Percentiles rank a stretch among this genome's conserved stretches.
These are phyloP conservation scores for Mycosphaerella sp. DNA, from an alignment of 2,329 filamentous ascomycete species.

Conservation along the genomic window DNA sequence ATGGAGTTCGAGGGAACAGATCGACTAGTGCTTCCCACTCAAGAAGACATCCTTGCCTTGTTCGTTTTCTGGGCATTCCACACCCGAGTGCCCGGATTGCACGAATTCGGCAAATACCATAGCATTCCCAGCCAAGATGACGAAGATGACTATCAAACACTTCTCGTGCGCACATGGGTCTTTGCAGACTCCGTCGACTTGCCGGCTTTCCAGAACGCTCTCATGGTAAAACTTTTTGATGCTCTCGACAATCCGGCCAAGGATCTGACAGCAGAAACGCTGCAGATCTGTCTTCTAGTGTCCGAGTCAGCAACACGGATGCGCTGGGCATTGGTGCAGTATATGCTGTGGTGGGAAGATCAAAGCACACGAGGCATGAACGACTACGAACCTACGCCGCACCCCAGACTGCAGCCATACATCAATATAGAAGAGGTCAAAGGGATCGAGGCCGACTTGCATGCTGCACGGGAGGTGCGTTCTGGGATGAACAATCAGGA, in stretches of 20 bases:
- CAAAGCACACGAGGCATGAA: neutral
- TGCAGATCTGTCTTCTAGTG: conserved; percentile 2
- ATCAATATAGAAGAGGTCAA: conserved; percentile 1
- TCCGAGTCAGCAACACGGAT: conserved; percentile 1
- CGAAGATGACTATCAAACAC: conserved; percentile 5
- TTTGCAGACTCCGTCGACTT: conserved; percentile 8
- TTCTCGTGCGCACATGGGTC: conserved; percentile 4
- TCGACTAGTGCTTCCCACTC: neutral
- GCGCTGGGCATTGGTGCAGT: conserved; percentile 4
- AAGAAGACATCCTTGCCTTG: conserved; percentile 2
- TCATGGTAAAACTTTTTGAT: conserved; percentile 3
- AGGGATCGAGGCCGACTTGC: conserved; percentile 1
- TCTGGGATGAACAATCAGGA: neutral
- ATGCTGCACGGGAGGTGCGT: neutral
- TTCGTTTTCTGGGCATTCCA: conserved; percentile 6
- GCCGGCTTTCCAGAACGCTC: conserved; percentile 2
- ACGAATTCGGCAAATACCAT: conserved; percentile 1
- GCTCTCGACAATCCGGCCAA: conserved; percentile 2
- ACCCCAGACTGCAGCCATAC: neutral
- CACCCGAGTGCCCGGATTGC: neutral
- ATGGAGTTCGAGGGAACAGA: conserved; percentile 1
- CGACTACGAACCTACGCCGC: neutral
- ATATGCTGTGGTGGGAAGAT: conserved; percentile 9
- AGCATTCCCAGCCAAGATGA: conserved; percentile 7
- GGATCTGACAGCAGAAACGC: conserved; percentile 1